Evolutionary conservation across 2,329 filamentous ascomycete genomes (phyloP).

Genomic region (Verruconis gallopava): DNA sequence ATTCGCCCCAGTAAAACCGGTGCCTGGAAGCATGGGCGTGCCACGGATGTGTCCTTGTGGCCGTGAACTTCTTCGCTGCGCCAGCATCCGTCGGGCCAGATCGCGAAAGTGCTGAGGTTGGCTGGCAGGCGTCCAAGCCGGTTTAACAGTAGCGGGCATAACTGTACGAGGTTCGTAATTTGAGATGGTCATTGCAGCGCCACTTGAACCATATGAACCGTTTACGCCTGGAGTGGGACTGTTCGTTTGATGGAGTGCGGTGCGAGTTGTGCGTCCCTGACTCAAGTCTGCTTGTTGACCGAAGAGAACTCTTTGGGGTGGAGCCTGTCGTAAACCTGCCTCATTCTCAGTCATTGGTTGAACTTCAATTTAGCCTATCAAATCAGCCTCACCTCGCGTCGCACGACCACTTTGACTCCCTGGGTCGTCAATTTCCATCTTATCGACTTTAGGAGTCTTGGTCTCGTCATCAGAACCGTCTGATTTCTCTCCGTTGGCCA

Average conservation of each 20-base stretch:
- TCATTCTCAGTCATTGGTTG: slow-evolving; percentile 3
- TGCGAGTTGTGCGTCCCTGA: slow-evolving; percentile 42
- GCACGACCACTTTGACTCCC: slow-evolving; percentile 27
- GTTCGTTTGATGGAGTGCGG: slow-evolving; percentile 19
- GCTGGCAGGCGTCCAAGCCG: slow-evolving; percentile 62
- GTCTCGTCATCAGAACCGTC: slow-evolving; percentile 29
- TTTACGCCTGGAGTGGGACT: slow-evolving; percentile 31
- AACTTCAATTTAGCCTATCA: not conserved
- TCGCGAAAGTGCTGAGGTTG: slow-evolving; percentile 55
- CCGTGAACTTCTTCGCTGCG: slow-evolving; percentile 20
- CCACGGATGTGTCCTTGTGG: slow-evolving; percentile 17
- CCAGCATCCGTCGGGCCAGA: slow-evolving; percentile 36
- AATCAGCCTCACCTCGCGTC: slow-evolving; percentile 25
- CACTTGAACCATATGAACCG: slow-evolving; percentile 22
- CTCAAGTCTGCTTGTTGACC: slow-evolving; percentile 62
- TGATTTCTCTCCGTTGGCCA: slow-evolving; percentile 42
- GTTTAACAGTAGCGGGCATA: slow-evolving; percentile 54
- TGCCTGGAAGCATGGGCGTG: slow-evolving; percentile 44
- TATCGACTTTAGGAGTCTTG: slow-evolving; percentile 34
- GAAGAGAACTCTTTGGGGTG: slow-evolving; percentile 71
- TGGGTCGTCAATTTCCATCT: slow-evolving; percentile 36
- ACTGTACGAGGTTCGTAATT: slow-evolving; percentile 55
- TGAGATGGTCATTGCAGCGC: slow-evolving; percentile 45
- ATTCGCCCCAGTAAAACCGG: slow-evolving; percentile 63
- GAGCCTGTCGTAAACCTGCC: slow-evolving; percentile 64